phyloP scores from a whole-genome alignment of 1,284 basidiomycete species.

The Ceratobasidium sp. region DNA sequence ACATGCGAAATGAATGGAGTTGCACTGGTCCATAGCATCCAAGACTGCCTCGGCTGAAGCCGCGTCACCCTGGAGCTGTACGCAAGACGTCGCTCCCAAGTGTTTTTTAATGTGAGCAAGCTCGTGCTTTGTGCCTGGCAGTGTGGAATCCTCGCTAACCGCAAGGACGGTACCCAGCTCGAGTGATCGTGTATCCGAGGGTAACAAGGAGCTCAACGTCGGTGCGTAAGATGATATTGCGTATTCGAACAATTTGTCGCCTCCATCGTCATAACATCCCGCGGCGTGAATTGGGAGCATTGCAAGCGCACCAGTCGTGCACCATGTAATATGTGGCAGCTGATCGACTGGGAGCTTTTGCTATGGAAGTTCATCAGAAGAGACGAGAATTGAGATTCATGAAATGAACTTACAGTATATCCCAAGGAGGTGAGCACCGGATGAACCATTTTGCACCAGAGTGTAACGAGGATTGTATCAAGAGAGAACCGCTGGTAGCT shows the following conservation, averaged over 20 bases:
- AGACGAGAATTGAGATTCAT: not conserved
- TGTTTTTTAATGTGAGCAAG: not conserved
- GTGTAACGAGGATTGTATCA: not conserved
- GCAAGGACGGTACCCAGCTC: not conserved
- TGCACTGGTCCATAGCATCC: constrained; percentile 2
- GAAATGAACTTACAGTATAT: not conserved
- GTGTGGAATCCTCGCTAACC: constrained; percentile 12
- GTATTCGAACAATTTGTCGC: not conserved
- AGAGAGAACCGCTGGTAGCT: too few species aligned
- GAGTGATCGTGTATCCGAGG: not conserved
- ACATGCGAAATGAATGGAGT: too few species aligned
- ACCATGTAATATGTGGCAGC: constrained; percentile 1
- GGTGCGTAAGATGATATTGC: not conserved
- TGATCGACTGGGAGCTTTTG: not conserved
- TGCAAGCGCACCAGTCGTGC: not conserved
- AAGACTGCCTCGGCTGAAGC: constrained; percentile 12
- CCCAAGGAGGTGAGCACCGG: not conserved
- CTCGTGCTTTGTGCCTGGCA: constrained; percentile 23
- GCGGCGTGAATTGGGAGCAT: not conserved
- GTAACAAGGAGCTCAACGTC: not conserved
- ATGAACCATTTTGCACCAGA: not conserved
- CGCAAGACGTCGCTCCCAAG: too few species aligned
- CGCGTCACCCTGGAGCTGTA: not conserved
- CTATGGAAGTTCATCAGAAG: not conserved
- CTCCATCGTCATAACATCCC: not conserved